A percentile compares a stretch with the other conserved stretches of the same genome.
Evolutionary conservation across 768 basidiomycete species (phyloP).

Genomic region (Boletus rubroflammeus): DNA sequence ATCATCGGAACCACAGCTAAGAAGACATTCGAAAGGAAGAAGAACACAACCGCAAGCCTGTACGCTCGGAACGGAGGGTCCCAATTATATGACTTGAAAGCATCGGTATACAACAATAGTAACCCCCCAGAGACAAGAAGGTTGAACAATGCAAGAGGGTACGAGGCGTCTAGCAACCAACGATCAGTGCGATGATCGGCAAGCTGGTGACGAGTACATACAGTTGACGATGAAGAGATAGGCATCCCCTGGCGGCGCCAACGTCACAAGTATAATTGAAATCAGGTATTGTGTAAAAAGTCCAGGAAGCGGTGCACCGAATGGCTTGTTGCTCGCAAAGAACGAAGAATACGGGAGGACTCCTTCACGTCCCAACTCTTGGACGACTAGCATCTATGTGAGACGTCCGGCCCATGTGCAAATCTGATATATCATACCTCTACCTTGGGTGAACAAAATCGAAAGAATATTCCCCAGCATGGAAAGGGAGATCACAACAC

Average conservation of each 20-base stretch:
- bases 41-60: conserved; percentile 45
- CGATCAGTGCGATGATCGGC: neutral
- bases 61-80: conserved; percentile 62
- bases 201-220: conserved; percentile 29
- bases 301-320: conserved; percentile 61
- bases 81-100: conserved; percentile 49
- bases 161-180: conserved; percentile 47
- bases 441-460: conserved; percentile 60
- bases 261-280: conserved; percentile 51
- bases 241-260: conserved; percentile 68
- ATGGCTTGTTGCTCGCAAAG: conserved; percentile 71
- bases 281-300: conserved; percentile 60
- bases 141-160: conserved; percentile 57
- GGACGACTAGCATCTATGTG: conserved; percentile 46
- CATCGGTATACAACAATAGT: conserved; percentile 52
- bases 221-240: conserved; percentile 69
- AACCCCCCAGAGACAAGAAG: conserved; percentile 58
- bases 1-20: conserved; percentile 59
- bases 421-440: conserved; percentile 42
- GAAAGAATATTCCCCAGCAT: conserved; percentile 62
- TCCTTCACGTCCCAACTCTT: conserved; percentile 71
- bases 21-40: conserved; percentile 65
- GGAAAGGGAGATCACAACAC: conserved; percentile 60
- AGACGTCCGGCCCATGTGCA: neutral
- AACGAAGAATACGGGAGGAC: conserved; percentile 62